Base-by-base conservation (phyloP, 169 alveolate species). In the Plasmodium cynomolgi region DNA sequence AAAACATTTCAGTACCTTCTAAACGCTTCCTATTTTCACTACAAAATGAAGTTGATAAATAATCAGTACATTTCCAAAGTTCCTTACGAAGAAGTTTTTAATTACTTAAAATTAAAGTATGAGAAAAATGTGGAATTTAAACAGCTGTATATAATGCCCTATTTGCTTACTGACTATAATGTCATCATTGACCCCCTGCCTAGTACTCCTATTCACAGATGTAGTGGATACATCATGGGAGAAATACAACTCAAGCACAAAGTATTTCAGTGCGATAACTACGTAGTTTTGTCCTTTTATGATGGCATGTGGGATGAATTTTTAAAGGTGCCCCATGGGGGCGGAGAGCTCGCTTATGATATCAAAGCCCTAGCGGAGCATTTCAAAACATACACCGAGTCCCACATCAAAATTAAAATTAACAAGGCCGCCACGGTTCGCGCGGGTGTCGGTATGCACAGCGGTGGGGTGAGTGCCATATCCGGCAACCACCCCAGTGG, bases 171-270 rank as follows among this genome's bases (percentile, higher is more conserved):
- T 17, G 94, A 90, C 34, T 90, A 90, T 23, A 90, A 90, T 9
- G 91, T 90, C n/a, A 90, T 90, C 54, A 81, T 90, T 41, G 94
- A 90, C 41, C 94, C 94, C 1, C 73, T 90, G 50, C 94, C 94
- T 1, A 58, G 84, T 1, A 81, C 91, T 62, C 94, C 94, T 44
- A 90, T 90, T 62, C 94, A 90, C 83, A 90, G 83, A 81, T 90
- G 81, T 3, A 90, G 88, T 90, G 94, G 94, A 56, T 81, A 62
- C 83, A 50, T 90, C 31, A 90, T 90, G 94, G 94, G 94, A 6
- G 94, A 90, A 90, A 90, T 90, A 39, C 94, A 90, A 71, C 47
- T 90, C 6, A 90, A 90, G 73, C 94, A 90, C 73, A 90, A 90
- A 74, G 94, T 90, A 13, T 90, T 90, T 90, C 90, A 71, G 83